phyloP scores from a whole-genome alignment of 495 filamentous ascomycete genomes.

The Pyronema domesticum region DNA sequence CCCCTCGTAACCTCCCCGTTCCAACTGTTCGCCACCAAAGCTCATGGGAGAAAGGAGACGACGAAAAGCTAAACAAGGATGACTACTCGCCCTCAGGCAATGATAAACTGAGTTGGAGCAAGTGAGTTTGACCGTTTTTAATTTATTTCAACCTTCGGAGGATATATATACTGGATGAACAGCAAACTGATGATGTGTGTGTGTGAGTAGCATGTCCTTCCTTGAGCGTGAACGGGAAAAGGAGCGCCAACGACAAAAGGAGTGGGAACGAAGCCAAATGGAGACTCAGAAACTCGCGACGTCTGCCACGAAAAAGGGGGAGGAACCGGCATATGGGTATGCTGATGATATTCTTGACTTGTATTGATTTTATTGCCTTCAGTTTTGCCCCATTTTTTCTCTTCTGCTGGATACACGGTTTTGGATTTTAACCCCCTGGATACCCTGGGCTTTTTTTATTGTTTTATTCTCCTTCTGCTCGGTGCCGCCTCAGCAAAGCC shows the following conservation, averaged over 20 bases:
- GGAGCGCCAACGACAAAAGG: constrained; percentile 76
- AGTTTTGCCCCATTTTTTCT: constrained; percentile 4
- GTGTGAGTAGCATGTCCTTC: constrained; percentile 41
- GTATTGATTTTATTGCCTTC: constrained; percentile 17
- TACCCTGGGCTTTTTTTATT: neutral
- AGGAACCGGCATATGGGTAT: constrained; percentile 14
- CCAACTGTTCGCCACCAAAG: constrained; percentile 7
- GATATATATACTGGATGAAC: too few species aligned
- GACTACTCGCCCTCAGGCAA: neutral
- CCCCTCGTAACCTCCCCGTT: constrained; percentile 23
- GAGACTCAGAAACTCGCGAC: constrained; percentile 31
- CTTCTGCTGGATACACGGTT: constrained; percentile 2
- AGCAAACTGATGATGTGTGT: neutral
- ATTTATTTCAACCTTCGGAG: too few species aligned
- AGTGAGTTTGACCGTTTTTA: neutral
- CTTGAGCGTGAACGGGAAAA: constrained; percentile 92
- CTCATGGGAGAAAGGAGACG: constrained; percentile 6
- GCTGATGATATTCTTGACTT: constrained; percentile 25
- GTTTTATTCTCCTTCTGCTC: too few species aligned
- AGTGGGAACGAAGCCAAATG: constrained; percentile 88
- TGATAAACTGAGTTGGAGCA: neutral
- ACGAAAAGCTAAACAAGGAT: neutral
- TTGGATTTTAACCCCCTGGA: neutral
- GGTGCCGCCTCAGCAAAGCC: too few species aligned
- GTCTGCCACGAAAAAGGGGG: constrained; percentile 3